Conservation (phyloP, 441 rosid genomes). For the Dalechampia spathulata region DNA sequence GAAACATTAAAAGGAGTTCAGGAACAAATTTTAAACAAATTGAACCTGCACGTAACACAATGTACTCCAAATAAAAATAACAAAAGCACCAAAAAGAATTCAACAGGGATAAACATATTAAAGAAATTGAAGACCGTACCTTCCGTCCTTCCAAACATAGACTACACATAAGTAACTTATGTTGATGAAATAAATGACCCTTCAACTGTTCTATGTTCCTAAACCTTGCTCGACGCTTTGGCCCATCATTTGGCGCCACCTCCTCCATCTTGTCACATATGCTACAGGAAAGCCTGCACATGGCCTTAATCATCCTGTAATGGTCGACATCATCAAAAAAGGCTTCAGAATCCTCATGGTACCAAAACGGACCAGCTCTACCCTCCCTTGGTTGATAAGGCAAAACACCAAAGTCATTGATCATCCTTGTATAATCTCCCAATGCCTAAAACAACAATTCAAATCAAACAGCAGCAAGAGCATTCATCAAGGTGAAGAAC, state of each 20-base stretch:
- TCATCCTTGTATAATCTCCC: conserved; percentile 84
- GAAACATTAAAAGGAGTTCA: too few species aligned
- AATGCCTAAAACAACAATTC: conserved; percentile 46
- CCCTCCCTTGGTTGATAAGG: conserved; percentile 81
- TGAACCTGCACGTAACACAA: background rate
- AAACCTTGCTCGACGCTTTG: conserved; percentile 49
- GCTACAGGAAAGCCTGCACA: conserved; percentile 90
- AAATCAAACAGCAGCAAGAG: too few species aligned
- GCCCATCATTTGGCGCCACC: conserved; percentile 39
- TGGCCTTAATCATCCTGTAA: conserved; percentile 91
- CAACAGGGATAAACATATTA: background rate
- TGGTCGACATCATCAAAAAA: conserved; percentile 88
- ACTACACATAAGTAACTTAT: conserved; percentile 74
- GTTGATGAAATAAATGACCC: conserved; percentile 83
- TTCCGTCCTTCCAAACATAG: conserved; percentile 91
- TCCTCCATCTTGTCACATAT: conserved; percentile 72
- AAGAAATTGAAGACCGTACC: conserved; percentile 33
- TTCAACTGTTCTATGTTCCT: conserved; percentile 82
- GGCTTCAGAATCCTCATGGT: conserved; percentile 74
- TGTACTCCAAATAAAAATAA: background rate
- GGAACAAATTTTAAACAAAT: too few species aligned
- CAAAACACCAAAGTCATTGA: conserved; percentile 74
- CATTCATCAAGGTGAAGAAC: too few species aligned
- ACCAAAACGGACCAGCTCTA: conserved; percentile 61
- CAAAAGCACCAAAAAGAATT: background rate